Evolutionary conservation across 1,284 basidiomycete genomes (phyloP).

Genomic region (Puccinia sorghi): DNA sequence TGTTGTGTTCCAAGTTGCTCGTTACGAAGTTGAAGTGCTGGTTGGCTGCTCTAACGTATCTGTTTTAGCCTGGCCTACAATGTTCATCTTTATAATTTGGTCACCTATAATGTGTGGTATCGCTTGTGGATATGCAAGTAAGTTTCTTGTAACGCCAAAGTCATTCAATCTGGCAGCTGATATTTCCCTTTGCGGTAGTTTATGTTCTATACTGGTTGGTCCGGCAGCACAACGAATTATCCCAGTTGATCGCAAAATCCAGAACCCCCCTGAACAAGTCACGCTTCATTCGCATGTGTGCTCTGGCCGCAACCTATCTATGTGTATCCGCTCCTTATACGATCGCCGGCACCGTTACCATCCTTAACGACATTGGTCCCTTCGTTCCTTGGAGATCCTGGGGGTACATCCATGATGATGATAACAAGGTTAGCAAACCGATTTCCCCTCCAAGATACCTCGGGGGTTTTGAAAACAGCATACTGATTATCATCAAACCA

Average conservation of each 20-base stretch:
- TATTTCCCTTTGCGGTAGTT: background rate
- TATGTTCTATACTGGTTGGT: conserved; percentile 47
- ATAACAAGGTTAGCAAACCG: conserved; percentile 22
- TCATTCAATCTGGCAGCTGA: background rate
- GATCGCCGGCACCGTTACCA: conserved; percentile 13
- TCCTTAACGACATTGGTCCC: conserved; percentile 23
- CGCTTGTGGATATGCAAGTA: conserved; percentile 38
- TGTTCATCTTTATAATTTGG: conserved; percentile 38
- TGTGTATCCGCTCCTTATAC: conserved; percentile 37
- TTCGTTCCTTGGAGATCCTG: conserved; percentile 44
- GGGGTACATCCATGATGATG: conserved; percentile 26
- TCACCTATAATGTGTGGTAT: conserved; percentile 38
- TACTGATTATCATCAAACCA: background rate
- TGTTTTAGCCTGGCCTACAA: conserved; percentile 36
- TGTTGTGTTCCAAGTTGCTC: conserved; percentile 13
- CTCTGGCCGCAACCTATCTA: conserved; percentile 29
- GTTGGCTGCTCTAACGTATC: conserved; percentile 35
- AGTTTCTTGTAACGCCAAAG: background rate
- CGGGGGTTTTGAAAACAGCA: background rate
- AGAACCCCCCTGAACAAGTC: conserved; percentile 21
- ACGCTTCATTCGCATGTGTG: conserved; percentile 42
- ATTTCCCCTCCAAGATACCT: background rate
- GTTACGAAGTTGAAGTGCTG: conserved; percentile 27
- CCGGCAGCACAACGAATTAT: conserved; percentile 30
- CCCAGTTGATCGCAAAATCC: conserved; percentile 26